A percentile compares a stretch with the other conserved stretches of the same genome.
phyloP scores from a whole-genome alignment of 2,329 filamentous ascomycete genomes.

The Exserohilum rostratum region DNA sequence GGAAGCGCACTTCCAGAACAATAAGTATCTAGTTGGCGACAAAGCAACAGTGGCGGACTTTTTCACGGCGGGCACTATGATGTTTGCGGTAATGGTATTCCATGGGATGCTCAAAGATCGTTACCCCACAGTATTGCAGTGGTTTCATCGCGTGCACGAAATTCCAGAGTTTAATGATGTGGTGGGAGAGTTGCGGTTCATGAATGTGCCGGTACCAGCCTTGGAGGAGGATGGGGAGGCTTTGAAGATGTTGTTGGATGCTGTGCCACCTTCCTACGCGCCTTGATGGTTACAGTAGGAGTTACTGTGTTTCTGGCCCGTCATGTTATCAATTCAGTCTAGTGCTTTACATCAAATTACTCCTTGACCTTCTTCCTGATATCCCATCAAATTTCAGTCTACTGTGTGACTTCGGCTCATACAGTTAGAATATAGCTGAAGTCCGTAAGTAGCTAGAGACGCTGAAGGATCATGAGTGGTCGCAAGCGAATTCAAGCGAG shows the following conservation, averaged over 20 bases:
- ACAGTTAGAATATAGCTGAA: too few relatives aligned
- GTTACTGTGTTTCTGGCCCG: too few relatives aligned
- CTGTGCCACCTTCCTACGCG: background rate
- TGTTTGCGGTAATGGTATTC: background rate
- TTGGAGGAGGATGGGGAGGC: background rate
- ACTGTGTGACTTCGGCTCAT: too few relatives aligned
- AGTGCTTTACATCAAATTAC: too few relatives aligned
- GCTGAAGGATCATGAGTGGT: too few relatives aligned
- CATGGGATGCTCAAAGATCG: background rate
- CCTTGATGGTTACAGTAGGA: background rate
- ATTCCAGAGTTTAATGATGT: background rate
- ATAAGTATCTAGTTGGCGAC: background rate
- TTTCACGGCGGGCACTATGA: background rate
- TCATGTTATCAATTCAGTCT: too few relatives aligned
- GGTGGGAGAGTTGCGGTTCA: background rate
- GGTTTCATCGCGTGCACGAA: background rate
- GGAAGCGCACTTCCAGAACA: background rate
- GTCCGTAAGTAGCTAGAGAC: too few relatives aligned
- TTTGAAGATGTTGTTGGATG: background rate
- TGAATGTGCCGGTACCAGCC: background rate
- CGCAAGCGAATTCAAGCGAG: too few relatives aligned
- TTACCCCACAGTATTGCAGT: background rate
- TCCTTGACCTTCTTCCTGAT: too few relatives aligned
- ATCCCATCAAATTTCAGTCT: too few relatives aligned
- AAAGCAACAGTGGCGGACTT: background rate